phyloP scores from a whole-genome alignment of 2,329 filamentous ascomycete genomes.

The Domatiomyces catenatus region DNA sequence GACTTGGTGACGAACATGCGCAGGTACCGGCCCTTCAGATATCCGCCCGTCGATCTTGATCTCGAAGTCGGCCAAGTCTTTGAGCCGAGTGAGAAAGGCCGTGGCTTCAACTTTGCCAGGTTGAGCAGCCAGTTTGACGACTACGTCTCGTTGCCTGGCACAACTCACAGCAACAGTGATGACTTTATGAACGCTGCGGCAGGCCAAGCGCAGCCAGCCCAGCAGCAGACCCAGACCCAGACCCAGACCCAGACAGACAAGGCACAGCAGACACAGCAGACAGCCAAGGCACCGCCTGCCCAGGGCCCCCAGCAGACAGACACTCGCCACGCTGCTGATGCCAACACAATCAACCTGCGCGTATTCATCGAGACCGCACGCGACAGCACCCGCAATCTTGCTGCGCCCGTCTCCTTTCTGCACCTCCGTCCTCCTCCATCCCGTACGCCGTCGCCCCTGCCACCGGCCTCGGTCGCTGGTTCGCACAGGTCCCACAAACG shows the following conservation, averaged over 20 bases:
- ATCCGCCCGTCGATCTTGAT: slow-evolving; percentile 26
- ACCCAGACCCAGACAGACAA: neutral
- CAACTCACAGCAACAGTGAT: slow-evolving; percentile 21
- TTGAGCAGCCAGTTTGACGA: slow-evolving; percentile 28
- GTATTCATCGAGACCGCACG: slow-evolving; percentile 5
- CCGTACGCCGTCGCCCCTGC: neutral
- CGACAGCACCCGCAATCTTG: slow-evolving; percentile 1
- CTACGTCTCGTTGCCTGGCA: slow-evolving; percentile 32
- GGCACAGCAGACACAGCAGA: neutral
- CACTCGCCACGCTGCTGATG: slow-evolving; percentile 1
- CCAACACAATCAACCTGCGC: slow-evolving; percentile 7
- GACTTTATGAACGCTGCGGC: neutral
- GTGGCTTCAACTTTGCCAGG: slow-evolving; percentile 33
- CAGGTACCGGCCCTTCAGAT: slow-evolving; percentile 25
- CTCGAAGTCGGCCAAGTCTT: slow-evolving; percentile 31
- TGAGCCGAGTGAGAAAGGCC: slow-evolving; percentile 20
- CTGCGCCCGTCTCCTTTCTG: neutral
- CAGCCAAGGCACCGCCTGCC: neutral
- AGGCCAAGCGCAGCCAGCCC: neutral
- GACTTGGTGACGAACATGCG: slow-evolving; percentile 25
- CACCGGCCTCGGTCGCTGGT: slow-evolving; percentile 1
- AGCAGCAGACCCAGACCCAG: neutral
- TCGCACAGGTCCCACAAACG: slow-evolving; percentile 1
- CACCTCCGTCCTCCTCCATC: slow-evolving; percentile 2
- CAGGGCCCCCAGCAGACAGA: neutral